Evolutionary conservation across 139 green algal species (phyloP).

Genomic region (Choricystis sp.): DNA sequence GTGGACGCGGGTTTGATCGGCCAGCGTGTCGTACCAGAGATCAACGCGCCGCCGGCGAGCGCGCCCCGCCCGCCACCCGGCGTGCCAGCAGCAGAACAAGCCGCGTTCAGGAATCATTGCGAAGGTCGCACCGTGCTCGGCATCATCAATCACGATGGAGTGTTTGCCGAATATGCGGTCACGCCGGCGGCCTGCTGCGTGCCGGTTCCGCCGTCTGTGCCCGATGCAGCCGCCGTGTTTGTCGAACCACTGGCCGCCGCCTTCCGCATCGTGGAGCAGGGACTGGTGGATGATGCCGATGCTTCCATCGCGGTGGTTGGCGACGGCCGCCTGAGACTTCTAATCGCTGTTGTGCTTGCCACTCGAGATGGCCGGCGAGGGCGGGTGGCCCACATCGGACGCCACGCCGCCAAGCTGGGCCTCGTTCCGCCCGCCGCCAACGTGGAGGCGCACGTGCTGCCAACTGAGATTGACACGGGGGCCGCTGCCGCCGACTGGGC

Average conservation of each 20-base stretch:
- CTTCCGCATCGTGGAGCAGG: conserved; percentile 49
- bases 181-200: conserved; percentile 46
- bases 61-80: no score
- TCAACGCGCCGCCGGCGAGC: conserved; percentile 38
- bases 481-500: no score
- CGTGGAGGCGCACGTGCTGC: no score
- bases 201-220: conserved; percentile 28
- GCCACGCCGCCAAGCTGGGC: not conserved
- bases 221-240: conserved; percentile 37
- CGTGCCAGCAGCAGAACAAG: not conserved
- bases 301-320: conserved; percentile 29
- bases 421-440: not conserved
- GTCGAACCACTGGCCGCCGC: conserved; percentile 59
- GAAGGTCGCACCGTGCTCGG: conserved; percentile 38
- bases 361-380: not conserved
- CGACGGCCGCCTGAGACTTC: conserved; percentile 55
- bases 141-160: conserved; percentile 52
- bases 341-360: conserved; percentile 28
- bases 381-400: not conserved
- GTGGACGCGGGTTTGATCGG: conserved; percentile 9
- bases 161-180: conserved; percentile 34
- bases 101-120: conserved; percentile 27
- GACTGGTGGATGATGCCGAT: conserved; percentile 5
- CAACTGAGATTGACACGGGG: no score
- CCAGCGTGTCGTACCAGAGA: conserved; percentile 44